These are phyloP conservation scores for Debaryomyces fabryi DNA, from an alignment of 1,139 yeast species.

Conservation along the genomic window DNA sequence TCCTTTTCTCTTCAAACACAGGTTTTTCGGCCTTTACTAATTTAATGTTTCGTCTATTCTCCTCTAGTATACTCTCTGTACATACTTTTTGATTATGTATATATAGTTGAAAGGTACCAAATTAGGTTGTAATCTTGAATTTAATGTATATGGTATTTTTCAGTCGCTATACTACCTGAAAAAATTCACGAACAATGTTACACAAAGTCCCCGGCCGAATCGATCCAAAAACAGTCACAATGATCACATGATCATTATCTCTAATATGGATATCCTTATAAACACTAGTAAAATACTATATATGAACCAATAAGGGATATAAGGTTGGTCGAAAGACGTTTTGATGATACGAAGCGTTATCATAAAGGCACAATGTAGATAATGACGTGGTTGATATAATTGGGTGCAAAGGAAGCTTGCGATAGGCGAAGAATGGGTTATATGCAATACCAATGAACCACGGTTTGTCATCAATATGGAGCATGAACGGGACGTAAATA, in stretches of 20 bases:
- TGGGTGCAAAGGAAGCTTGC: slow-evolving; percentile 15
- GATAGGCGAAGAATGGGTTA: neutral
- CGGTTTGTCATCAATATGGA: neutral
- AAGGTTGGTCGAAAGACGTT: neutral
- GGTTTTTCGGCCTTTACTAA: neutral
- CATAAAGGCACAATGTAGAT: neutral
- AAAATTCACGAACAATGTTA: slow-evolving; percentile 6
- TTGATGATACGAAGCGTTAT: neutral
- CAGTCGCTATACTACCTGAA: slow-evolving; percentile 9
- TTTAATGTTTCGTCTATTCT: neutral
- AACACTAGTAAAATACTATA: neutral
- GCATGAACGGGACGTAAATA: neutral
- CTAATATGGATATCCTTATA: neutral
- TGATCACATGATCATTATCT: slow-evolving; percentile 12
- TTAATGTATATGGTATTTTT: slow-evolving; percentile 8
- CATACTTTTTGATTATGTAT: slow-evolving; percentile 8
- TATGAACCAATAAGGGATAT: neutral
- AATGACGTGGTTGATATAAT: neutral
- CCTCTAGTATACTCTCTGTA: neutral
- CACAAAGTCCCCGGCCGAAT: slow-evolving; percentile 6
- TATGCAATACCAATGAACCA: slow-evolving; percentile 2
- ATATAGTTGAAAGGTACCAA: slow-evolving; percentile 6
- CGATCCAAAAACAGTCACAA: slow-evolving; percentile 17
- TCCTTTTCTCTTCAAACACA: neutral
- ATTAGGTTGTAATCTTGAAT: neutral